Conservation (phyloP, 306 rosid genomes). For the Quercus parvula region DNA sequence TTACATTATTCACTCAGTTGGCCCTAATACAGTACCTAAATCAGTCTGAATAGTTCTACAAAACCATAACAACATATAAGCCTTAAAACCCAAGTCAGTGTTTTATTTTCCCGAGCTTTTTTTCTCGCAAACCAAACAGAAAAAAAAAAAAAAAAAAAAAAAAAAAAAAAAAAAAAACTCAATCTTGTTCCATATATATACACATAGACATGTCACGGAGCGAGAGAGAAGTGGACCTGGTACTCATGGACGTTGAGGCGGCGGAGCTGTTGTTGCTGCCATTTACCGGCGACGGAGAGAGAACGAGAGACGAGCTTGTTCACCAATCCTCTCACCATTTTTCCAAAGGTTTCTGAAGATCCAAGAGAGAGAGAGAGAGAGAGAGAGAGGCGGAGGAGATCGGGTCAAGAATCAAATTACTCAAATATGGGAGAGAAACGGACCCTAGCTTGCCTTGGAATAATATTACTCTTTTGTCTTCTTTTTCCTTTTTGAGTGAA, state of each 20-base stretch:
- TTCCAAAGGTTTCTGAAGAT: background rate
- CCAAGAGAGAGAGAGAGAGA: background rate
- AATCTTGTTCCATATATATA: background rate
- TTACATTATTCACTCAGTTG: background rate
- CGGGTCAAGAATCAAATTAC: background rate
- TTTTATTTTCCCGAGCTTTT: background rate
- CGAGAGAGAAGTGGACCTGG: conserved; percentile 49
- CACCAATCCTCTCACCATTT: conserved; percentile 81
- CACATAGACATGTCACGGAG: background rate
- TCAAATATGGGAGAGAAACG: background rate
- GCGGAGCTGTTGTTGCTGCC: conserved; percentile 98
- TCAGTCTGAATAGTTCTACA: background rate
- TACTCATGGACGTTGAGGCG: conserved; percentile 98
- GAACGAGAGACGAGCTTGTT: conserved; percentile 82
- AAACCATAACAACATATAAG: background rate
- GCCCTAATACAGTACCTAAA: background rate
- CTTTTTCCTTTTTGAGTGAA: background rate
- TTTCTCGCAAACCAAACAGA: background rate
- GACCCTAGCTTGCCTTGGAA: conserved; percentile 32
- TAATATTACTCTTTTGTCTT: background rate
- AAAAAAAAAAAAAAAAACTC: background rate
- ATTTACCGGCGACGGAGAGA: conserved; percentile 85
- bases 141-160: background rate
- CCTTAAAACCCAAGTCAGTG: background rate
- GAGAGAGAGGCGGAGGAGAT: conserved; percentile 22